phyloP scores from a whole-genome alignment of 1,284 basidiomycete genomes.

The Apiotrichum domesticum region DNA sequence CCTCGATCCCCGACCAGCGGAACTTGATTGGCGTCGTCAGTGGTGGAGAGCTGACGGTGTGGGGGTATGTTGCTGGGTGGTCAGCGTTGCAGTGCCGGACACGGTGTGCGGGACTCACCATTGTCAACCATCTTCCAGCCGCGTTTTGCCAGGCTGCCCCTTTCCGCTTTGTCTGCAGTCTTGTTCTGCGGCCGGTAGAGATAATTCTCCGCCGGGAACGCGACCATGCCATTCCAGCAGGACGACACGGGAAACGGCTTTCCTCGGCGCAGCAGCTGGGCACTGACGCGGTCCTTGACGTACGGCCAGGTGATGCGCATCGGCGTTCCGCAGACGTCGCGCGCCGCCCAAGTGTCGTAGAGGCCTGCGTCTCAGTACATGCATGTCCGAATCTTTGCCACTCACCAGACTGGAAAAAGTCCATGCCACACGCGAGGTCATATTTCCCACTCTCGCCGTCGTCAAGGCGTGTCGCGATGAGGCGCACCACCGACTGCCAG shows the following conservation, averaged over 20 bases:
- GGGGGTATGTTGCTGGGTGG: slow-evolving; percentile 28
- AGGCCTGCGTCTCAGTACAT: slow-evolving; percentile 9
- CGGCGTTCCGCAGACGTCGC: slow-evolving; percentile 48
- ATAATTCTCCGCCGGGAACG: slow-evolving; percentile 52
- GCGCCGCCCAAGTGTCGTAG: slow-evolving; percentile 53
- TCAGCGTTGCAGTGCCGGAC: too few species aligned
- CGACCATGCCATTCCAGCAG: slow-evolving; percentile 52
- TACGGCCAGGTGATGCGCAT: slow-evolving; percentile 54
- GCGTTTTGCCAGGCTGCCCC: slow-evolving; percentile 9
- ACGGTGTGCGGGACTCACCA: slow-evolving; percentile 15
- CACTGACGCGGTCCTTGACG: slow-evolving; percentile 48
- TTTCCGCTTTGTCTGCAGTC: neutral
- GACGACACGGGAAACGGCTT: slow-evolving; percentile 53
- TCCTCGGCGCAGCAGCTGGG: slow-evolving; percentile 44
- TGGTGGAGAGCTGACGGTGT: slow-evolving; percentile 36
- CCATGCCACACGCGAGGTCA: slow-evolving; percentile 57
- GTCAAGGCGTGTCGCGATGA: slow-evolving; percentile 49
- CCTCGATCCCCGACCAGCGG: slow-evolving; percentile 47
- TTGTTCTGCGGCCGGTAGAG: slow-evolving; percentile 34
- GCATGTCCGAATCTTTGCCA: neutral
- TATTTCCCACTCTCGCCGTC: slow-evolving; percentile 30
- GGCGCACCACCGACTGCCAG: slow-evolving; percentile 50
- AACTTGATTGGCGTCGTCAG: slow-evolving; percentile 50
- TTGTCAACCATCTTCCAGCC: slow-evolving; percentile 41
- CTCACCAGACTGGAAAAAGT: slow-evolving; percentile 50